Conservation (phyloP, 768 basidiomycete species). For the Lactarius sp. region DNA sequence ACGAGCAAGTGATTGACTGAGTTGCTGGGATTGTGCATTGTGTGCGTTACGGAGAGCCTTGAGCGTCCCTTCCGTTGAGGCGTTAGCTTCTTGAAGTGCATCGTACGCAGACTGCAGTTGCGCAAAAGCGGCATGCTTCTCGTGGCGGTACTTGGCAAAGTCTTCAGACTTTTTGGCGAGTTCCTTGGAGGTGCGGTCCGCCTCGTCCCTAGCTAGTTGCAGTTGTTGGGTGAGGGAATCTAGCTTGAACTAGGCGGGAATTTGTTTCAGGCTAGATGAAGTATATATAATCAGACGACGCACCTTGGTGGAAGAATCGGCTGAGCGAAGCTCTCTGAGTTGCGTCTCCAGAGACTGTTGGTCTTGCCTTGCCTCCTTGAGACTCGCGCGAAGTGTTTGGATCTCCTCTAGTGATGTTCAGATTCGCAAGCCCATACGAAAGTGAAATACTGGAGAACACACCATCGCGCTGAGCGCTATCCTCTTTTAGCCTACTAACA, state of each 20-base stretch:
- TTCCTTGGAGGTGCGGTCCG: constrained; percentile 64
- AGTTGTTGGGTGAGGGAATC: constrained; percentile 82
- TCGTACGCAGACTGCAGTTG: constrained; percentile 77
- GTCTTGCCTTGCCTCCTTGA: constrained; percentile 74
- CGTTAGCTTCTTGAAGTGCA: constrained; percentile 59
- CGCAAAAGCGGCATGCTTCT: constrained; percentile 73
- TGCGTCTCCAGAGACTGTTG: constrained; percentile 62
- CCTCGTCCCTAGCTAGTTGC: constrained; percentile 69
- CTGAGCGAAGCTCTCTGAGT: constrained; percentile 66
- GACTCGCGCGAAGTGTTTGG: constrained; percentile 56
- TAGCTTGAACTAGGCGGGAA: constrained; percentile 65
- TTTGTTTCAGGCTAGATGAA: constrained; percentile 13
- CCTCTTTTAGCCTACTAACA: constrained; percentile 77
- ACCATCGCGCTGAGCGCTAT: constrained; percentile 73
- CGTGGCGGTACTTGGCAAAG: constrained; percentile 75
- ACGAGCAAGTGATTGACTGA: constrained; percentile 70
- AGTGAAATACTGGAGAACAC: constrained; percentile 24
- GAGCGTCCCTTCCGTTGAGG: constrained; percentile 61
- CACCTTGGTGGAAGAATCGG: constrained; percentile 75
- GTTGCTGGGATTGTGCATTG: constrained; percentile 63
- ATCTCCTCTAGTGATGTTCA: constrained; percentile 53
- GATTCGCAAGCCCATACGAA: neutral
- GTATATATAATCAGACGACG: constrained; percentile 12
- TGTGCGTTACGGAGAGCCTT: constrained; percentile 72
- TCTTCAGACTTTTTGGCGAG: constrained; percentile 72